A percentile compares a stretch with the other conserved stretches of the same genome.
Conservation (phyloP, 768 basidiomycete genomes). For the Hericium erinaceus region DNA sequence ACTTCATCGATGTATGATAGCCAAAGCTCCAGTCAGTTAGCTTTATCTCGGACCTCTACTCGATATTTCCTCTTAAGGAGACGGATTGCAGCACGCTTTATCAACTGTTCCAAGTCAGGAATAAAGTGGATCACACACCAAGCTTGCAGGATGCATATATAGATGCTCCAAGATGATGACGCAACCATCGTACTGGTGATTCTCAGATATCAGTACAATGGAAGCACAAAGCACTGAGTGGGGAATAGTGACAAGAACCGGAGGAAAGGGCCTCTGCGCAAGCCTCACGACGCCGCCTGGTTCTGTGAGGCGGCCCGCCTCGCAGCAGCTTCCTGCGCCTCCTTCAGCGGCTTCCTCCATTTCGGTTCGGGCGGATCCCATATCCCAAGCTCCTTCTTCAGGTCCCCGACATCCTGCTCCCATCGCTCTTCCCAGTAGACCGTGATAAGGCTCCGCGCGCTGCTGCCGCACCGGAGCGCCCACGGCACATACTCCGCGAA, state of each 20-base stretch:
- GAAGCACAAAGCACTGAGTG: not conserved
- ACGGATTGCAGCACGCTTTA: too few relatives aligned
- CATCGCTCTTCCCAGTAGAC: constrained; percentile 97
- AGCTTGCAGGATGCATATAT: too few relatives aligned
- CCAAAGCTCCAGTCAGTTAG: too few relatives aligned
- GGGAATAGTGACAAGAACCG: not conserved
- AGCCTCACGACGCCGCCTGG: not conserved
- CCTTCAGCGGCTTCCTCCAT: constrained; percentile 58
- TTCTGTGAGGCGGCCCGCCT: constrained; percentile 3
- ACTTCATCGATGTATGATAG: too few relatives aligned
- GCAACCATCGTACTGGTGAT: too few relatives aligned
- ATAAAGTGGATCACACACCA: too few relatives aligned
- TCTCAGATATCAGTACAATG: too few relatives aligned
- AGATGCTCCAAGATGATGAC: too few relatives aligned
- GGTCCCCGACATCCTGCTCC: constrained; percentile 71
- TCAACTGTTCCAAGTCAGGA: too few relatives aligned
- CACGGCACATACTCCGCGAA: constrained; percentile 85
- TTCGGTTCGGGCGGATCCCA: constrained; percentile 71
- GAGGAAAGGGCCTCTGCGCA: not conserved
- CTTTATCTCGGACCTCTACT: too few relatives aligned
- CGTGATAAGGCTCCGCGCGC: constrained; percentile 67
- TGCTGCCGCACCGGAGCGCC: constrained; percentile 80
- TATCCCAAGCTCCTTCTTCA: constrained; percentile 80
- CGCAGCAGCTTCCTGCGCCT: constrained; percentile 41
- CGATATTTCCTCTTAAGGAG: too few relatives aligned